Percentiles rank a stretch among this genome's conserved stretches.
phyloP scores from a whole-genome alignment of 2,329 filamentous ascomycete species.

The Simplicillium aogashimaense region DNA sequence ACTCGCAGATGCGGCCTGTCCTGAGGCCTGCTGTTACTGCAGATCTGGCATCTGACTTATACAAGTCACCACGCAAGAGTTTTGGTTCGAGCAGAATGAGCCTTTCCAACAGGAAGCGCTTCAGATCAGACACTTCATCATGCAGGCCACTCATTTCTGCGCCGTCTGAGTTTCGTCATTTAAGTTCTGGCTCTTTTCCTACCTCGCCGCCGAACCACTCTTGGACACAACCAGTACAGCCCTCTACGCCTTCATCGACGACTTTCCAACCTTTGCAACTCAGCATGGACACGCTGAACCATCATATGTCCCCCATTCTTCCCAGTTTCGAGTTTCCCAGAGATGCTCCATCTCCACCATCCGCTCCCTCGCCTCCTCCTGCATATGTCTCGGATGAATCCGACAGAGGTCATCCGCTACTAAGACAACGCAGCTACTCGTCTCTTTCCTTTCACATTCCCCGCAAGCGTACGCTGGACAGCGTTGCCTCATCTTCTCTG shows the following conservation, averaged over 20 bases:
- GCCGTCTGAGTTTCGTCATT: slow-evolving; percentile 50
- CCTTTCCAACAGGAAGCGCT: slow-evolving; percentile 35
- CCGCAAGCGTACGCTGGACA: slow-evolving; percentile 21
- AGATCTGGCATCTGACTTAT: background rate
- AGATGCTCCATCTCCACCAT: slow-evolving; percentile 28
- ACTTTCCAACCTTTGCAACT: slow-evolving; percentile 43
- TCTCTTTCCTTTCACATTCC: slow-evolving; percentile 47
- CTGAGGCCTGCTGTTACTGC: background rate
- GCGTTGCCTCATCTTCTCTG: slow-evolving; percentile 9
- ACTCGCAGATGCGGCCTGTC: slow-evolving; percentile 16
- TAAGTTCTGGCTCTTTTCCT: slow-evolving; percentile 33
- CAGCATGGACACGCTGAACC: slow-evolving; percentile 34
- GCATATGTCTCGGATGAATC: slow-evolving; percentile 20
- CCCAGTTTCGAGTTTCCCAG: slow-evolving; percentile 35
- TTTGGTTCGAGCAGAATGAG: slow-evolving; percentile 25
- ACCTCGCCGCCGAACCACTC: slow-evolving; percentile 9
- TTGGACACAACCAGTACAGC: background rate
- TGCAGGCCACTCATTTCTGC: slow-evolving; percentile 47
- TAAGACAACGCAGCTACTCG: slow-evolving; percentile 36
- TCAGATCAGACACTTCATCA: slow-evolving; percentile 33
- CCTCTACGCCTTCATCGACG: slow-evolving; percentile 17
- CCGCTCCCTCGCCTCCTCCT: slow-evolving; percentile 29
- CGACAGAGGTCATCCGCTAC: slow-evolving; percentile 18
- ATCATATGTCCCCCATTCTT: slow-evolving; percentile 43
- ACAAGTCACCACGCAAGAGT: slow-evolving; percentile 10